Base-by-base conservation (phyloP, 2,329 filamentous ascomycete genomes). In the Ophiostoma ulmi region DNA sequence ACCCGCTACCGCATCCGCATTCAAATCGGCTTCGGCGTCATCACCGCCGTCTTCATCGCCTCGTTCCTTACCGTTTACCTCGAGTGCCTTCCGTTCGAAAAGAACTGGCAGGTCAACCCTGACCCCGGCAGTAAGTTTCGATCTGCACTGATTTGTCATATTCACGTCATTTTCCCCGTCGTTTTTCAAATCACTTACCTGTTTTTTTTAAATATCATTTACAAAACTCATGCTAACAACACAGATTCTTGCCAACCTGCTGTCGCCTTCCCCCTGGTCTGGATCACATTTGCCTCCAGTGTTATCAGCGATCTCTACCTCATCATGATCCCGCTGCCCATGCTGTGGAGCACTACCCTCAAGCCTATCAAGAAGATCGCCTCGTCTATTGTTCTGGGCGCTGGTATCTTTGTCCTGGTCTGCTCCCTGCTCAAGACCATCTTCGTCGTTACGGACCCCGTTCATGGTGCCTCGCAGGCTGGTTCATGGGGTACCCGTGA, bases 221-320 rank as follows among this genome's bases (percentile, higher is more conserved):
- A 31, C 31, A 31, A 31, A 31, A 3, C 22, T 8, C 22, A n/a
- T 58, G 3, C 13, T 44, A 67, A 67, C 39, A 22, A 8, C 5
- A 44, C 73, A 81, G 81, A 83, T 73, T 74, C 77, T 26, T 84
- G 83, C 75, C 83, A 84, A 70, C 80, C 81, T 0, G 83, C 82
- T 22, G 41, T 71, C 5, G 70, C 71, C 6, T 38, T 72, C 48
- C 69, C 71, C 55, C 66, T 72, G 36, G 71, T 85, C 68, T 84
- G 83, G 75, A 80, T 83, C 13, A 82, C 81, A 3, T 82, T 84
- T n/a, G 77, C 80, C 17, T 77, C 84, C 69, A 86, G 85, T 74
- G 79, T 85, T 11, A 74, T 78, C 11, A 86, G 83, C 26, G 85
- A 87, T 73, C 61, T 85, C 1, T 87, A 86, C 73, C 79, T 87